Conservation (phyloP, 768 basidiomycete genomes). For the Tricholoma sp. region DNA sequence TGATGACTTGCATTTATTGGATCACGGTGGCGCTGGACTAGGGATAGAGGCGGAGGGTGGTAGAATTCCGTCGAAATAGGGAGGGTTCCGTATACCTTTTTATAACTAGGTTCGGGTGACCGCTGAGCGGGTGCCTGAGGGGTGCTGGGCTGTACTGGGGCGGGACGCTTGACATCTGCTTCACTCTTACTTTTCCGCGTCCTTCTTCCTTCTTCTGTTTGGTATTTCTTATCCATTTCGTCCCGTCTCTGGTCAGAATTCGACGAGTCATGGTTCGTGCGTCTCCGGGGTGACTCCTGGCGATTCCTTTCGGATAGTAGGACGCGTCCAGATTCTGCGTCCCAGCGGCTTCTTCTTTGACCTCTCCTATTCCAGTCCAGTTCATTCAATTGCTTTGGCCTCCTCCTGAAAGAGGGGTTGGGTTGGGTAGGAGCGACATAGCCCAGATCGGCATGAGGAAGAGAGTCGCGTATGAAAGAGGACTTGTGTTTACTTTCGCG, state of each 20-base stretch:
- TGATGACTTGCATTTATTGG: neutral
- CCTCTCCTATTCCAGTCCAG: neutral
- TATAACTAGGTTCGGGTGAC: neutral
- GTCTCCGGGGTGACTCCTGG: neutral
- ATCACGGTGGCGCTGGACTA: conserved; percentile 1
- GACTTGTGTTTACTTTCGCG: neutral
- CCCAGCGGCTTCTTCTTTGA: neutral
- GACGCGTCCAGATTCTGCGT: neutral
- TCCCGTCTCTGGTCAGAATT: neutral
- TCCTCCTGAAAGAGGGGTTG: neutral
- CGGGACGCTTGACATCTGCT: neutral
- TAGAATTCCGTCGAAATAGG: conserved; percentile 9
- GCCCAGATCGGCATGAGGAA: neutral
- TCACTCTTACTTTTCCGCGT: neutral
- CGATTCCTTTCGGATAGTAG: too few species aligned
- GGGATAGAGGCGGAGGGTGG: neutral
- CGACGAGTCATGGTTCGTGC: neutral
- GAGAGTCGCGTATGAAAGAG: neutral
- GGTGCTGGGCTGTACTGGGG: neutral
- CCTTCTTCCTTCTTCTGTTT: neutral
- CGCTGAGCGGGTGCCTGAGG: neutral
- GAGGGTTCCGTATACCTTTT: neutral
- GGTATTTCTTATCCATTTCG: neutral
- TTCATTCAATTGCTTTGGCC: neutral
- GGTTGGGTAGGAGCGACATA: neutral